A percentile compares a stretch with the other conserved stretches of the same genome.
These are phyloP conservation scores for Rhizopus stolonifer DNA, from an alignment of 371 early-diverging fungal genomes.

Conservation along the genomic window DNA sequence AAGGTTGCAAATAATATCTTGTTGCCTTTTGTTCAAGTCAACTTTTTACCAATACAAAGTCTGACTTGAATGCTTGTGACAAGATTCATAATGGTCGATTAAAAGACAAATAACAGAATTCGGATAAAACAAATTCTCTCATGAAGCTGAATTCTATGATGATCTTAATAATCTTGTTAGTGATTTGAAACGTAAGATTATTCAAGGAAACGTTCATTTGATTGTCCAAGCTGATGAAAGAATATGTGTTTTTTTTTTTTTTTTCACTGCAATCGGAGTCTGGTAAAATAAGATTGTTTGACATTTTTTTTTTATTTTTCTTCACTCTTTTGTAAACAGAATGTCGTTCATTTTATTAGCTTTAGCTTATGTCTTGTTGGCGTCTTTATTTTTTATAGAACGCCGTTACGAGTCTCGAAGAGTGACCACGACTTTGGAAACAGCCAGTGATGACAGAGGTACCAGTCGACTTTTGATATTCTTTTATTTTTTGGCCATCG, in stretches of 20 bases:
- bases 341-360: background rate
- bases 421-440: slow-evolving; percentile 22
- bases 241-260: slow-evolving; percentile 41
- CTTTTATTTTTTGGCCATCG: slow-evolving; percentile 8
- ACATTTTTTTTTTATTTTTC: slow-evolving; percentile 1
- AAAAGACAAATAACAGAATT: slow-evolving; percentile 69
- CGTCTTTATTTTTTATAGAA: slow-evolving; percentile 23
- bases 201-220: slow-evolving; percentile 72
- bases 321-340: background rate
- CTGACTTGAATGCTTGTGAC: slow-evolving; percentile 74
- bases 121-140: slow-evolving; percentile 71
- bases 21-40: slow-evolving; percentile 86
- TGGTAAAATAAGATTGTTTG: too few species aligned
- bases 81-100: slow-evolving; percentile 83
- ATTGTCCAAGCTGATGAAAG: slow-evolving; percentile 73
- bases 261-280: too few species aligned
- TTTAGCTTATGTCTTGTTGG: slow-evolving; percentile 22
- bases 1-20: slow-evolving; percentile 86
- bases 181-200: slow-evolving; percentile 77
- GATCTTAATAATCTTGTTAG: slow-evolving; percentile 68
- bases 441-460: slow-evolving; percentile 34
- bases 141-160: slow-evolving; percentile 76
- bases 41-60: slow-evolving; percentile 87
- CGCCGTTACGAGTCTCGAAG: slow-evolving; percentile 27
- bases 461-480: slow-evolving; percentile 26